phyloP scores from a whole-genome alignment of 2,329 filamentous ascomycete species.

The Aspergillus brasiliensis region DNA sequence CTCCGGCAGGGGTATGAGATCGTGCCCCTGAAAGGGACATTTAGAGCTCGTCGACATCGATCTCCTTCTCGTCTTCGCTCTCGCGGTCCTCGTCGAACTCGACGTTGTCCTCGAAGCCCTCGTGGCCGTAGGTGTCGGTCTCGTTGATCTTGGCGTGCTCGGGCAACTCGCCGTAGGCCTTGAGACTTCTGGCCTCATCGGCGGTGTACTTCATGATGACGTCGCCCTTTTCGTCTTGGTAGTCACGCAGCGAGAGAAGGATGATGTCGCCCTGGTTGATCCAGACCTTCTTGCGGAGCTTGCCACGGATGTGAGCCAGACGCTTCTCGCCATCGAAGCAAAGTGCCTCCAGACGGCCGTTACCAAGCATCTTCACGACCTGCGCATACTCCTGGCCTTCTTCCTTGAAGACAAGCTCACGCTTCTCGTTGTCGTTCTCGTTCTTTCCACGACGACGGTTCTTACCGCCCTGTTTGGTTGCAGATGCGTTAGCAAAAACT shows the following conservation, averaged over 20 bases:
- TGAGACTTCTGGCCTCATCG: constrained; percentile 92
- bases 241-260: constrained; percentile 82
- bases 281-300: constrained; percentile 99
- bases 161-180: constrained; percentile 95
- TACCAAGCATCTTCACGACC: constrained; percentile 93
- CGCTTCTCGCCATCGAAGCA: constrained; percentile 95
- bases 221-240: constrained; percentile 91
- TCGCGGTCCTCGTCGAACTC: constrained; percentile 96
- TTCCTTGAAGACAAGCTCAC: constrained; percentile 98
- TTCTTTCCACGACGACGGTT: constrained; percentile 98
- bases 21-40: constrained; percentile 25
- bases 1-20: constrained; percentile 35
- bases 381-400: constrained; percentile 92
- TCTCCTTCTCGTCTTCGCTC: constrained; percentile 70
- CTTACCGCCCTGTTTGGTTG: constrained; percentile 80
- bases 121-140: constrained; percentile 86
- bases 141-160: constrained; percentile 99
- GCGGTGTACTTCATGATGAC: constrained; percentile 94
- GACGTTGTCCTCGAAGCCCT: constrained; percentile 95
- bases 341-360: constrained; percentile 87
- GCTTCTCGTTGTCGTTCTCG: constrained; percentile 99
- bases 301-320: constrained; percentile 84
- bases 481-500: constrained; percentile 30
- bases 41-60: constrained; percentile 96
- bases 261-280: constrained; percentile 98